These are phyloP conservation scores for Fusarium heterosporum DNA, from an alignment of 2,329 filamentous ascomycete genomes.

Conservation along the genomic window DNA sequence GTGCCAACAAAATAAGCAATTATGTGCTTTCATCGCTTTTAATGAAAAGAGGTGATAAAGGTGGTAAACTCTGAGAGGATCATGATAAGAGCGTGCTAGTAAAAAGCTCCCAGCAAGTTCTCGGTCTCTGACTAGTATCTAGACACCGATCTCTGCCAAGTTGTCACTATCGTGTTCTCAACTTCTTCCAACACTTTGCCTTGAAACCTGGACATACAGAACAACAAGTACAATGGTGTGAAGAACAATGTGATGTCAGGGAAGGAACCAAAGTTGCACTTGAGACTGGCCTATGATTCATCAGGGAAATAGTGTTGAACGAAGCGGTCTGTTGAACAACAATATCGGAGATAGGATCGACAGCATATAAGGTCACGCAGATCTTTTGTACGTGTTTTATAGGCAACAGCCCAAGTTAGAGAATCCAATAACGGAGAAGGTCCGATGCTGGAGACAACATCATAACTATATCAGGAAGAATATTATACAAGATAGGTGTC, in stretches of 20 bases:
- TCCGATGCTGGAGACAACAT: no score
- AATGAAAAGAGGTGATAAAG: background rate
- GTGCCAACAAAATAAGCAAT: background rate
- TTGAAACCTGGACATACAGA: slow-evolving; percentile 40
- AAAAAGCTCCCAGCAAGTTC: background rate
- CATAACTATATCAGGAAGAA: no score
- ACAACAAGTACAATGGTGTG: slow-evolving; percentile 28
- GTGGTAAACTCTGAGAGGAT: background rate
- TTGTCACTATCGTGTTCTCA: slow-evolving; percentile 27
- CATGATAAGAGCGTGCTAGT: background rate
- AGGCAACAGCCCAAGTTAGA: slow-evolving; percentile 51
- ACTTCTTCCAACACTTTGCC: slow-evolving; percentile 40
- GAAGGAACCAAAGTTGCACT: slow-evolving; percentile 41
- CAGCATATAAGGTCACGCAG: slow-evolving; percentile 48
- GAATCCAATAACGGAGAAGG: slow-evolving; percentile 47
- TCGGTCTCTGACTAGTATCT: background rate
- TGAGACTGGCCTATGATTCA: slow-evolving; percentile 50
- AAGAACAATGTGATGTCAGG: slow-evolving; percentile 26
- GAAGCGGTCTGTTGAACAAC: slow-evolving; percentile 23
- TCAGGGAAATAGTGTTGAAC: slow-evolving; percentile 55
- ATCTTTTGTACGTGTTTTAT: slow-evolving; percentile 49
- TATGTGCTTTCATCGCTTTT: background rate
- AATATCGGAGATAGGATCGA: slow-evolving; percentile 43
- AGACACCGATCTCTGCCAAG: background rate
- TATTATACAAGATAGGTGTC: no score